Evolutionary conservation across 257 asterid genomes (phyloP).

Genomic region (Solanum pinnatisectum): DNA sequence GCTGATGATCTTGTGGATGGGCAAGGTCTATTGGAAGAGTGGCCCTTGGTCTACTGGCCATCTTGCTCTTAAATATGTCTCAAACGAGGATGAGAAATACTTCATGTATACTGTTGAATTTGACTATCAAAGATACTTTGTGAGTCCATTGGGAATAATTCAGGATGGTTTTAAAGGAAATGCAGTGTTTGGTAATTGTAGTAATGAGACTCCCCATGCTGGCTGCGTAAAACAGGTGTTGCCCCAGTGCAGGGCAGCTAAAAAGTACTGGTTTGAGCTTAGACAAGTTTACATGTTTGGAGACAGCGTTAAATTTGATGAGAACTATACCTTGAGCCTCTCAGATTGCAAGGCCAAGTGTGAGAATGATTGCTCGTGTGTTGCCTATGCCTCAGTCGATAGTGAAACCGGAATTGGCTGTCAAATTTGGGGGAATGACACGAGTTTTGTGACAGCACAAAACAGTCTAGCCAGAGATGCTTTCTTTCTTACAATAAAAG

Average conservation of each 20-base stretch:
- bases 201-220: background rate
- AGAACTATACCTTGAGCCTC: constrained; percentile 1
- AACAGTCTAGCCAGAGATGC: background rate
- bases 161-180: background rate
- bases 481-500: background rate
- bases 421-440: background rate
- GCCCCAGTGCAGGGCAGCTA: constrained; percentile 12
- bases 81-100: background rate
- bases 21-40: background rate
- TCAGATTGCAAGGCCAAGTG: constrained; percentile 18
- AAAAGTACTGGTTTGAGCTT: background rate
- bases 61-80: background rate
- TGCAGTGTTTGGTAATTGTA: background rate
- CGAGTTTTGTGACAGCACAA: background rate
- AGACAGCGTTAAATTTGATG: background rate
- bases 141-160: background rate
- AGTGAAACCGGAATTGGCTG: background rate
- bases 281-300: background rate
- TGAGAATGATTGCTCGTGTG: constrained; percentile 8
- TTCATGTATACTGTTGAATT: background rate
- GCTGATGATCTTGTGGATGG: constrained; percentile 9
- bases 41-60: background rate
- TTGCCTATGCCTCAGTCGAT: constrained; percentile 6
- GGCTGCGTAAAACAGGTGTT: constrained; percentile 5
- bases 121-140: background rate